Base-by-base conservation (phyloP, 169 alveolate species). In the Eimeria zaria region DNA sequence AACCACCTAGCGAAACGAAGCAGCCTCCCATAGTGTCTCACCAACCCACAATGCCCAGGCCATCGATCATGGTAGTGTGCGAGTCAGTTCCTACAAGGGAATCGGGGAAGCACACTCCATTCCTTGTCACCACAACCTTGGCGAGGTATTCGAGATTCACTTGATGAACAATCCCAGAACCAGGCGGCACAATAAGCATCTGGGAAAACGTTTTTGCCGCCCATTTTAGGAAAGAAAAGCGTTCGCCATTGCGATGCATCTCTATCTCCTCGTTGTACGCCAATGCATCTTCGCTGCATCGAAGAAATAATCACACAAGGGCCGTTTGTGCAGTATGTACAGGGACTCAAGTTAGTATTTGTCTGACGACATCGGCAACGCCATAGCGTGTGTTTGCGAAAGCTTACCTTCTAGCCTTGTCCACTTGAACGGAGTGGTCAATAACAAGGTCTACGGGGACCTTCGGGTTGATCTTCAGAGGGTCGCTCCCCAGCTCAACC, bases 11-110 rank as follows among this genome's bases (percentile, higher is more conserved):
- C 46, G 48, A n/a, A 30, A 46, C 33, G 41, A 8, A 7, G 78
- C 78, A 67, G 46, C 46, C 11, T 2, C 46, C 60, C 58, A 74
- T 22, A 44, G 33, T 73, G 67, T n/a, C 91, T 92, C 73, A 92
- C 99, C 99, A 98, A 16, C 99, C 99, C 84, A 98, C 97, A 58
- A 99, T 99, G 51, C 99, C 99, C 80, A 99, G 98, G 27, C 99
- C 99, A 96, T 99, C 99, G 69, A 99, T 99, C 99, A 99, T 99
- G 74, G 99, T 99, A 46, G 99, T 99, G 97, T 99, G 99, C 46
- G 99, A 98, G 97, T 99, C 99, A 53, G 99, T 99, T 18, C 99
- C 99, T 18, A 99, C 99, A 97, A 55, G 98, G 93, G 96, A 94
- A 39, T 94, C 96, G 30, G 95, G 95, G 71, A 67, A 94, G 80